phyloP scores from a whole-genome alignment of 257 asterid genomes.

The Coffea canephora region DNA sequence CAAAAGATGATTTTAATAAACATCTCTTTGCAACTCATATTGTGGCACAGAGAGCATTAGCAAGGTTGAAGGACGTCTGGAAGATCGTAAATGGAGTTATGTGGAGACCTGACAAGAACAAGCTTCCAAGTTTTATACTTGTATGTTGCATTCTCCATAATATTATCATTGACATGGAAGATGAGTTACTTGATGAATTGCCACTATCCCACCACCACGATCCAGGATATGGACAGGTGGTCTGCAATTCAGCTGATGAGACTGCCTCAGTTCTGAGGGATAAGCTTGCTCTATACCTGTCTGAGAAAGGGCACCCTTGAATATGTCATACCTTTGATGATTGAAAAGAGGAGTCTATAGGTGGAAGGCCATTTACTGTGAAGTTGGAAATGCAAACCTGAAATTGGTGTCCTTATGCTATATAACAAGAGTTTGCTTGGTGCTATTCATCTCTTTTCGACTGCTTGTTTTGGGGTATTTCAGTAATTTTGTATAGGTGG shows the following conservation, averaged over 20 bases:
- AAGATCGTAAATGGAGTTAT: slow-evolving; percentile 68
- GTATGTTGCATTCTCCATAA: slow-evolving; percentile 94
- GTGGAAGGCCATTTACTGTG: neutral
- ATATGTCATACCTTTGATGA: neutral
- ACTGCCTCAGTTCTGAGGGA: slow-evolving; percentile 52
- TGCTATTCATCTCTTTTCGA: too few relatives aligned
- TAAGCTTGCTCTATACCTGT: slow-evolving; percentile 40
- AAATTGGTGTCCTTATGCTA: neutral
- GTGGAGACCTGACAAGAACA: slow-evolving; percentile 95
- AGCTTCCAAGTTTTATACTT: slow-evolving; percentile 73
- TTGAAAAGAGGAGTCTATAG: neutral
- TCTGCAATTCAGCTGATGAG: slow-evolving; percentile 48
- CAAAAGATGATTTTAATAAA: slow-evolving; percentile 50
- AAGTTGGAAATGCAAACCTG: too few relatives aligned
- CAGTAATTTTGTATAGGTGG: too few relatives aligned
- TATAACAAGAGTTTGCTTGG: too few relatives aligned
- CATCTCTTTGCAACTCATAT: slow-evolving; percentile 43
- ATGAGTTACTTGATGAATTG: slow-evolving; percentile 36
- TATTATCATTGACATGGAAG: slow-evolving; percentile 77
- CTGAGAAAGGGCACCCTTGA: slow-evolving; percentile 27
- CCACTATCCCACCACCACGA: slow-evolving; percentile 43
- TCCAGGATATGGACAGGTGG: slow-evolving; percentile 53
- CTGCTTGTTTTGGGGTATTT: too few relatives aligned
- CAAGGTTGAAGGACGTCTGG: slow-evolving; percentile 73
- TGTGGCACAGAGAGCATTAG: slow-evolving; percentile 58